Conservation (phyloP, 2,329 filamentous ascomycete species). For the Curvularia spicifera region DNA sequence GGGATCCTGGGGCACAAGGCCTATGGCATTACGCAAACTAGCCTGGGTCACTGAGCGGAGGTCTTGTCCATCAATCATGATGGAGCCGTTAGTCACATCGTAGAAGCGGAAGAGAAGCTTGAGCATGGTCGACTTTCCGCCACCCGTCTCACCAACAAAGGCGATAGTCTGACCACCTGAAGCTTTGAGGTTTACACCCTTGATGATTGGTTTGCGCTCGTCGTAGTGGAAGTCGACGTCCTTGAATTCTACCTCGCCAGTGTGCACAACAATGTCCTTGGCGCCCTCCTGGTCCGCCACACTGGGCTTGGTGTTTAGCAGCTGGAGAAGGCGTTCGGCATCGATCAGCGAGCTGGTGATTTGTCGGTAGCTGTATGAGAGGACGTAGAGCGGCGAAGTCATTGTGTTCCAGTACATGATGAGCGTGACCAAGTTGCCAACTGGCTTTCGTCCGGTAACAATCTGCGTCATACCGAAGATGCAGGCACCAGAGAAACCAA, state of each 20-base stretch:
- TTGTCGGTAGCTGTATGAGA: constrained; percentile 58
- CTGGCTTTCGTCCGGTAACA: constrained; percentile 54
- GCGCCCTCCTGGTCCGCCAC: constrained; percentile 55
- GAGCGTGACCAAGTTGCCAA: constrained; percentile 69
- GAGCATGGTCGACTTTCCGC: constrained; percentile 67
- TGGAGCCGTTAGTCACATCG: constrained; percentile 61
- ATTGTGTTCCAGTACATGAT: constrained; percentile 67
- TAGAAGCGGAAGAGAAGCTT: constrained; percentile 68
- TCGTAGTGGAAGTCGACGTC: constrained; percentile 65
- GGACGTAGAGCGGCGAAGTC: constrained; percentile 57
- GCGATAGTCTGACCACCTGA: constrained; percentile 63
- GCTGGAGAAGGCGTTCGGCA: constrained; percentile 65
- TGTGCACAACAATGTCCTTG: constrained; percentile 52
- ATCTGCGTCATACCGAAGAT: constrained; percentile 63
- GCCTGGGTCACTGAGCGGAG: constrained; percentile 64
- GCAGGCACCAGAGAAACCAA: constrained; percentile 58
- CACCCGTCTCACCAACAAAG: constrained; percentile 67
- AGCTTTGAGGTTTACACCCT: constrained; percentile 57
- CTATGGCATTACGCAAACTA: constrained; percentile 64
- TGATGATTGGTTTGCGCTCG: constrained; percentile 58
- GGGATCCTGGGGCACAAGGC: constrained; percentile 70
- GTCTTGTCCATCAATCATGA: constrained; percentile 65
- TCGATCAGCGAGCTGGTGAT: constrained; percentile 65
- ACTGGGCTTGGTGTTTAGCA: constrained; percentile 65
- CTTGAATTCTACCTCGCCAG: constrained; percentile 61